A percentile compares a stretch with the other conserved stretches of the same genome.
Conservation (phyloP, 371 early-diverging fungal species). For the Syncephalastrum monosporum region DNA sequence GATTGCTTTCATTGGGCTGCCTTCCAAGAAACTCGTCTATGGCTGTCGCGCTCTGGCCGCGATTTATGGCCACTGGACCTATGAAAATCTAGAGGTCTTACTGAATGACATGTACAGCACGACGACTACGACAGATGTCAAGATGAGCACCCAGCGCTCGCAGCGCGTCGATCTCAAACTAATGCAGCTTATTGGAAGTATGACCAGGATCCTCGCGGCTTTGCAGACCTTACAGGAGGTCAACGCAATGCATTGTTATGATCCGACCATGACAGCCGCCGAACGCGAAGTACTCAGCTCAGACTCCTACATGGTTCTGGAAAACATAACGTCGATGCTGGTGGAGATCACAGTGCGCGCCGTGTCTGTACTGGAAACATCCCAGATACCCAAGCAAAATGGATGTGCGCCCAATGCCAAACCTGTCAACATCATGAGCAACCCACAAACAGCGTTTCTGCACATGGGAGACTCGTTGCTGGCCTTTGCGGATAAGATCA, state of each 20-base stretch:
- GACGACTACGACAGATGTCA: constrained; percentile 6
- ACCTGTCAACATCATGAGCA: constrained; percentile 39
- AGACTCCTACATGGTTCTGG: constrained; percentile 14
- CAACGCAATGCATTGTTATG: not conserved
- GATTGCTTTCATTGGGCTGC: constrained; percentile 31
- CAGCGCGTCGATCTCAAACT: constrained; percentile 34
- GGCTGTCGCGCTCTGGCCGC: constrained; percentile 31
- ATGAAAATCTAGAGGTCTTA: constrained; percentile 32
- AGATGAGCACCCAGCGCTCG: constrained; percentile 6
- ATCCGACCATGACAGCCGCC: constrained; percentile 1
- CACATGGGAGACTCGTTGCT: constrained; percentile 41
- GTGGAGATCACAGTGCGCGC: constrained; percentile 40
- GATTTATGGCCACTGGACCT: constrained; percentile 39
- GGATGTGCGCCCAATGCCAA: constrained; percentile 5
- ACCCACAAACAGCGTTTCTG: constrained; percentile 24
- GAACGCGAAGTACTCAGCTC: constrained; percentile 1
- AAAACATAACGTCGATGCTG: constrained; percentile 32
- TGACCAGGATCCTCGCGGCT: constrained; percentile 26
- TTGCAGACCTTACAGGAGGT: constrained; percentile 29
- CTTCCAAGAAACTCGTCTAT: constrained; percentile 24
- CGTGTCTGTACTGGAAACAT: constrained; percentile 36
- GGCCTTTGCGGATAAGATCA: constrained; percentile 32
- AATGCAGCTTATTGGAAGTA: constrained; percentile 43
- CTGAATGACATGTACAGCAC: not conserved
- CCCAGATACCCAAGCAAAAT: constrained; percentile 6